Base-by-base conservation (phyloP, 331 rosid genomes). In the Malus hybrid region DNA sequence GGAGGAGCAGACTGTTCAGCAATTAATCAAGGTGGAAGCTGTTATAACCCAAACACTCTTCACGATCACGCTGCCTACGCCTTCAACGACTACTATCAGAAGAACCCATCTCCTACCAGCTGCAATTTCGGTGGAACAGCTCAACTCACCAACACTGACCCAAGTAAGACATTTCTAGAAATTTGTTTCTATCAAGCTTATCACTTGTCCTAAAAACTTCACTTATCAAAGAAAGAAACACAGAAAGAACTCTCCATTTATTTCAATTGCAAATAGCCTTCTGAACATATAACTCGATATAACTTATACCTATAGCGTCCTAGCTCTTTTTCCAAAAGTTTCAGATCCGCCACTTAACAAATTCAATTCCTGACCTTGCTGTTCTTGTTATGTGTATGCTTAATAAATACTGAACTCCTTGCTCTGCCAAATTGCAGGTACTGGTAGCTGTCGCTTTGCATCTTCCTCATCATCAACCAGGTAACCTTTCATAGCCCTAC, bases 21-120 rank as follows among this genome's bases (percentile, higher is more conserved):
- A 42, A 11, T 94, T 82, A 96, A 92, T 76, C 19, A 80, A 10
- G 89, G 99, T 22, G 90, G 87, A 66, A 84, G 79, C 66, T 94
- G 97, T 78, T 94, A 85, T 81, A 79, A 89, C 29, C 97, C 97
- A 12, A 90, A 86, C 79, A 90, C 90, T 7, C 11, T 85, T n/a
- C 87, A 77, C 5, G 90, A 89, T 72, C 99, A 94, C n/a, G 99
- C 99, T 78, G 89, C 97, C 71, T 94, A 87, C 68, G 99, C 97
- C 68, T 94, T 94, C 90, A 92, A 94, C 66, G 75, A 80, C 64
- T 94, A 88, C 81, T 94, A 89, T 86, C 92, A 90, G 67, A 92
- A 86, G 90, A 86, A 94, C 87, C 97, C 97, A 62, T 65, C 58
- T 26, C 87, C 93, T 70, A 81, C 96, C 13, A 92, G 97, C 82